Percentiles rank a stretch among this genome's conserved stretches.
These are phyloP conservation scores for Heracleum sosnowskyi DNA, from an alignment of 129 eudicot species.

Conservation along the genomic window DNA sequence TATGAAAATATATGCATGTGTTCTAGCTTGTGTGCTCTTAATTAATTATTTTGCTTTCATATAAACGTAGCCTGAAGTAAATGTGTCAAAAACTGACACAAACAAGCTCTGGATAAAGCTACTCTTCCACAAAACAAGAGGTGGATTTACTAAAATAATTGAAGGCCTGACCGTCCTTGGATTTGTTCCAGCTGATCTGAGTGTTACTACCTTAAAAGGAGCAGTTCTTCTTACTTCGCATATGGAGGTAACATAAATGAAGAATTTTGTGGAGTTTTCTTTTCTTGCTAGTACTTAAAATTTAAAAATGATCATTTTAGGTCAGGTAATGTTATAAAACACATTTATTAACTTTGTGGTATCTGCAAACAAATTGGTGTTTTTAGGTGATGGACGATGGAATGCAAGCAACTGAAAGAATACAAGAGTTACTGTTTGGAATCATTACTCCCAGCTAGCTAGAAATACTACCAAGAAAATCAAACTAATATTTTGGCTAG, in stretches of 20 bases:
- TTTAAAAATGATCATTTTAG: not conserved
- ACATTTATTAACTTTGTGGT: no score
- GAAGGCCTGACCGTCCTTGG: slow-evolving; percentile 52
- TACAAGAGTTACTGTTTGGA: not conserved
- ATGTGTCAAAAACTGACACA: slow-evolving; percentile 38
- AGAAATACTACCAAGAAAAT: no score
- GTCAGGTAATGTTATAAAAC: not conserved
- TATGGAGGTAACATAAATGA: slow-evolving; percentile 37
- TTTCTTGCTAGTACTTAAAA: not conserved
- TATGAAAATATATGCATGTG: not conserved
- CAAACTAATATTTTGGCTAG: no score
- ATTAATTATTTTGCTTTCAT: not conserved
- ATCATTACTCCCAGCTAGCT: not conserved
- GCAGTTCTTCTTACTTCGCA: slow-evolving; percentile 56
- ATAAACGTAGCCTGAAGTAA: slow-evolving; percentile 39
- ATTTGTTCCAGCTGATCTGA: slow-evolving; percentile 37
- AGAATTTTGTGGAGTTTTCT: no score
- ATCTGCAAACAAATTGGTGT: not conserved
- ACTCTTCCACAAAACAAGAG: slow-evolving; percentile 42
- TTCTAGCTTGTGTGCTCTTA: not conserved
- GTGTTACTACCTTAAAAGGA: slow-evolving; percentile 55
- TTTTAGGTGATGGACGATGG: not conserved
- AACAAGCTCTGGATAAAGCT: slow-evolving; percentile 64
- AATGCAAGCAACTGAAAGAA: not conserved
- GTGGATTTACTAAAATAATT: slow-evolving; percentile 44